Evolutionary conservation across 1,284 basidiomycete genomes (phyloP).

Genomic region (Calocybe gambosa): DNA sequence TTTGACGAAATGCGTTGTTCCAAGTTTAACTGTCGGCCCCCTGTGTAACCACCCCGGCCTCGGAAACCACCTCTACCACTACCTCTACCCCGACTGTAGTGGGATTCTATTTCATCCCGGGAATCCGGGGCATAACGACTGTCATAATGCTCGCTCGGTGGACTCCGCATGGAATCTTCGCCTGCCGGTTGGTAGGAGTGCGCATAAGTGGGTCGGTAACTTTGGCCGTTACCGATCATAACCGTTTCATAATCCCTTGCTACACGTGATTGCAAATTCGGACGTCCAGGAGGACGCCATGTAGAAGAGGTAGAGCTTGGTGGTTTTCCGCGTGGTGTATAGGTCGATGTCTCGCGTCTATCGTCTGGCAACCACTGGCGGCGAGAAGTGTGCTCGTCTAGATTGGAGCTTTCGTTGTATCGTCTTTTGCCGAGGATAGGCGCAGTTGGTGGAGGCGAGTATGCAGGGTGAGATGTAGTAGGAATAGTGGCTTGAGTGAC

Average conservation of each 20-base stretch:
- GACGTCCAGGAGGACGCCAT: slow-evolving; percentile 12
- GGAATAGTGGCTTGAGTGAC: neutral
- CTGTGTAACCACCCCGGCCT: slow-evolving; percentile 12
- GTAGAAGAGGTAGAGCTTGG: neutral
- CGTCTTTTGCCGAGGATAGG: slow-evolving; percentile 16
- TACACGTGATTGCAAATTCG: slow-evolving; percentile 14
- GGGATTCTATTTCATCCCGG: slow-evolving; percentile 3
- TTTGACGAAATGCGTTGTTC: slow-evolving; percentile 19
- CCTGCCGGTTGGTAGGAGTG: slow-evolving; percentile 3
- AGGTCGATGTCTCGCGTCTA: slow-evolving; percentile 1
- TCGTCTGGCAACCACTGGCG: slow-evolving; percentile 6
- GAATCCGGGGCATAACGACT: slow-evolving; percentile 1
- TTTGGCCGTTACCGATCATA: slow-evolving; percentile 4
- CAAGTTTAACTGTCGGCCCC: slow-evolving; percentile 11
- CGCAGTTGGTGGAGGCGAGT: slow-evolving; percentile 3
- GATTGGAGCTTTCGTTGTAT: slow-evolving; percentile 5
- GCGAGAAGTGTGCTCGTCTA: slow-evolving; percentile 9
- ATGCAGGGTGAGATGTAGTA: neutral
- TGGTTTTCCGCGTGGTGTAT: neutral
- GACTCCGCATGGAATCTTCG: neutral
- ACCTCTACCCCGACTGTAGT: slow-evolving; percentile 2
- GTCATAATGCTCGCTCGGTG: slow-evolving; percentile 3
- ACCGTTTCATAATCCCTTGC: slow-evolving; percentile 1
- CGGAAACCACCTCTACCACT: slow-evolving; percentile 4
- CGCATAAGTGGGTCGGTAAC: slow-evolving; percentile 12